Base-by-base conservation (phyloP, 495 filamentous ascomycete genomes). In the Oidiodendron maius region DNA sequence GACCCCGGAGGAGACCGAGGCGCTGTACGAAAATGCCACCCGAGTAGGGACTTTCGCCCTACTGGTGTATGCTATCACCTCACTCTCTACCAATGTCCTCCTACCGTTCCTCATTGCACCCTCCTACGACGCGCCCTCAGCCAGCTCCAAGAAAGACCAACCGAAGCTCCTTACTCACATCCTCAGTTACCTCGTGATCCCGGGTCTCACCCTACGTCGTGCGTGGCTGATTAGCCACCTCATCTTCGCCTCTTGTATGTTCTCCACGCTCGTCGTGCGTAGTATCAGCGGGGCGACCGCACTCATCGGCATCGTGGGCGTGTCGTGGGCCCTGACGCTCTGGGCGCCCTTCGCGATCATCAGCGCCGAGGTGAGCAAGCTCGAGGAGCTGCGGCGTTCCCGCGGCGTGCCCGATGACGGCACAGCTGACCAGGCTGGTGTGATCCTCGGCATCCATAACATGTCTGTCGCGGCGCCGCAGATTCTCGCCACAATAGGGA, bases 321-420 rank as follows among this genome's bases (percentile, higher is more conserved):
- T 96, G 46, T 85, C 83, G 11, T 96, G 90, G 90, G 88, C 90
- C 18, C 66, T 95, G 42, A 87, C 89, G 16, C 74, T 90, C 24
- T 96, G 90, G 90, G 90, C 87, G 0, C 90, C 90, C 0, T 96
- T 91, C 71, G 89, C 90, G 28, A 82, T 96, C 53, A 95, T 96
- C 58, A 84, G 83, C 40, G 83, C 86, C 26, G 90, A 96, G 65
- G 87, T 96, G 35, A 80, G 80, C 40, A 83, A 82, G 44, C 80
- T 87, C 24, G 86, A 95, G 58, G 77, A 82, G 40, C 69, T 84
- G 17, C 74, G 81, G 40, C 82, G 85, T 17, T 65, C 74, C 16
- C 71, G 9, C 21, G 50, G 11, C 56, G 56, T 13, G 1, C 23
- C 22, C 16, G 36, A 44, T 26, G 67, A 58, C 21, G 68, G 72